phyloP scores from a whole-genome alignment of 2,329 filamentous ascomycete species.

The Xylariaceae sp. region DNA sequence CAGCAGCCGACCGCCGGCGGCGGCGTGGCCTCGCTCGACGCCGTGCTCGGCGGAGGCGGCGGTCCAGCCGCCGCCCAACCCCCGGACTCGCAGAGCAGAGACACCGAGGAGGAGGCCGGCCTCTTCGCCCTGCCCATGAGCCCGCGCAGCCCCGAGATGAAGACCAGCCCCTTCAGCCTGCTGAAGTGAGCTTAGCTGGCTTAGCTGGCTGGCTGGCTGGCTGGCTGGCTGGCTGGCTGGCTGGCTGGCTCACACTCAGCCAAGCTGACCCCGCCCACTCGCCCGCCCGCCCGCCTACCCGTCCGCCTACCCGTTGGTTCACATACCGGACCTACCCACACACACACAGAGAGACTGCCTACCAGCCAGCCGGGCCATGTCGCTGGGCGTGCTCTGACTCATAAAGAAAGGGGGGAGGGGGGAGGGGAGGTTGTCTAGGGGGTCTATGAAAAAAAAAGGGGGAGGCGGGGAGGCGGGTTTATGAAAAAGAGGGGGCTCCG shows the following conservation, averaged over 20 bases:
- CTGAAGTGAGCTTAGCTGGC: slow-evolving; percentile 21
- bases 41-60: slow-evolving; percentile 29
- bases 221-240: too few species aligned
- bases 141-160: slow-evolving; percentile 78
- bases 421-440: too few species aligned
- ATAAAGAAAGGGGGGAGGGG: too few species aligned
- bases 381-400: too few species aligned
- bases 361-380: too few species aligned
- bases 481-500: too few species aligned
- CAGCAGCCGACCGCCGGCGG: slow-evolving; percentile 8
- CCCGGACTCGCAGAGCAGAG: slow-evolving; percentile 27
- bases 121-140: slow-evolving; percentile 84
- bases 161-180: slow-evolving; percentile 69
- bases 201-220: too few species aligned
- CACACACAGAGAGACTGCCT: neutral
- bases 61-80: slow-evolving; percentile 19
- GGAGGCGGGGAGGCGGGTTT: too few species aligned
- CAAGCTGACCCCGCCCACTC: too few species aligned
- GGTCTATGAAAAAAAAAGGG: too few species aligned
- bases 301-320: neutral
- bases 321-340: neutral
- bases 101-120: slow-evolving; percentile 70
- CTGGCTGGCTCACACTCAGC: too few species aligned
- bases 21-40: slow-evolving; percentile 31
- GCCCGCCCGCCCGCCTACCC: neutral